Evolutionary conservation across 768 basidiomycete genomes (phyloP).

Genomic region (Crassisporium funariophilum): DNA sequence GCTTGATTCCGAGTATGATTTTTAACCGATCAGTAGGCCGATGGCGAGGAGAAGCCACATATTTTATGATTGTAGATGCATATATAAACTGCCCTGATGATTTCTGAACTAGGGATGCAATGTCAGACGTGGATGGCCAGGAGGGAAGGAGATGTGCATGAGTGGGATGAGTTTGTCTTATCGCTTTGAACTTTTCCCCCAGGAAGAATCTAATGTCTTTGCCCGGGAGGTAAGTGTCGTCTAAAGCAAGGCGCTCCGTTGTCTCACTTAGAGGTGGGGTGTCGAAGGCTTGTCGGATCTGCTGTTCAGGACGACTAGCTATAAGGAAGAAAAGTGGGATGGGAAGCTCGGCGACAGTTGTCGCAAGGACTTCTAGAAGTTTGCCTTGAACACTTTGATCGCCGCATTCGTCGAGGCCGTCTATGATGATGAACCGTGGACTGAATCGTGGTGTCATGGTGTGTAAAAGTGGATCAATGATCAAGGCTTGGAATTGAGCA

Average conservation of each 20-base stretch:
- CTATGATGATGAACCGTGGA: conserved; percentile 15
- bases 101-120: conserved; percentile 6
- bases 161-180: conserved; percentile 13
- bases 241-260: conserved; percentile 2
- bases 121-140: conserved; percentile 8
- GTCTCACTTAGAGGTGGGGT: neutral
- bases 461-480: conserved; percentile 8
- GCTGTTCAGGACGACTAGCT: conserved; percentile 18
- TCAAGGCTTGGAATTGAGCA: conserved; percentile 8
- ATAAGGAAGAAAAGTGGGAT: conserved; percentile 16
- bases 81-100: conserved; percentile 22
- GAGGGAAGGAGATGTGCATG: neutral
- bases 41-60: conserved; percentile 7
- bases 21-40: conserved; percentile 7
- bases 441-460: neutral
- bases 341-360: neutral
- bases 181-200: conserved; percentile 8
- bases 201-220: conserved; percentile 13
- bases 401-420: conserved; percentile 21
- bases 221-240: conserved; percentile 11
- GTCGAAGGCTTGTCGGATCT: conserved; percentile 11
- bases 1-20: conserved; percentile 9
- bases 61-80: conserved; percentile 15
- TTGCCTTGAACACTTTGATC: conserved; percentile 4
- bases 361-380: conserved; percentile 6